Evolutionary conservation across 306 rosid species (phyloP).

Genomic region (Quercus dentata): DNA sequence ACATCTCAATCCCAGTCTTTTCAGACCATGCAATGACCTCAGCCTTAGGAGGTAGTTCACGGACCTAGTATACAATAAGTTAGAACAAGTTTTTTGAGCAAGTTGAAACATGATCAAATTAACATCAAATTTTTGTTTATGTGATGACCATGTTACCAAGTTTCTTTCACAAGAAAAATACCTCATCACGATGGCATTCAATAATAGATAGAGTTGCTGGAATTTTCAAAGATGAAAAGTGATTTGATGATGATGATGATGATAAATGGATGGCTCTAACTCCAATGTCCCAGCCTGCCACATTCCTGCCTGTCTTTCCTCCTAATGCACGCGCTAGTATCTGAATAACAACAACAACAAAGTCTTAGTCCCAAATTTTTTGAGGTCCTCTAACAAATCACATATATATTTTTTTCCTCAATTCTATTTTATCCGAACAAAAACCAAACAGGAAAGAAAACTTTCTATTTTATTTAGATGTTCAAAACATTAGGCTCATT

Average conservation of each 20-base stretch:
- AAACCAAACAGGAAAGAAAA: not conserved
- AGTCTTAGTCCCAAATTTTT: no score
- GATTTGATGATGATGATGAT: conserved; percentile 37
- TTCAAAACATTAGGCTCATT: no score
- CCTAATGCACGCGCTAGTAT: conserved; percentile 78
- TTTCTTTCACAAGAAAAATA: conserved; percentile 7
- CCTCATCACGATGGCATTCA: conserved; percentile 88
- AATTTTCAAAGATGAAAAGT: conserved; percentile 42
- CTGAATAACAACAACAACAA: conserved; percentile 26
- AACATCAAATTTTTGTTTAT: not conserved
- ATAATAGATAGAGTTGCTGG: conserved; percentile 59
- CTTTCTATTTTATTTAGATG: no score
- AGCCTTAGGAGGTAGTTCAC: conserved; percentile 69
- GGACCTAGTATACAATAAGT: conserved; percentile 33
- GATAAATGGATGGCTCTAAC: conserved; percentile 51
- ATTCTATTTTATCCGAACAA: not conserved
- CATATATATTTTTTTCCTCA: not conserved
- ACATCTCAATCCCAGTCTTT: conserved; percentile 75
- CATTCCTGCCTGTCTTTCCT: conserved; percentile 69
- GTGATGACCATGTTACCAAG: not conserved
- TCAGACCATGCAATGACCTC: conserved; percentile 86
- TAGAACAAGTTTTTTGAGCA: not conserved
- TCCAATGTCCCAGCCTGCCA: conserved; percentile 87
- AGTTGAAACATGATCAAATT: not conserved
- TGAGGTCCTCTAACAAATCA: no score